Percentiles rank a stretch among this genome's conserved stretches.
These are phyloP conservation scores for Nymphaea thermarum DNA, from an alignment of 164 flowering plant genomes.

Conservation along the genomic window DNA sequence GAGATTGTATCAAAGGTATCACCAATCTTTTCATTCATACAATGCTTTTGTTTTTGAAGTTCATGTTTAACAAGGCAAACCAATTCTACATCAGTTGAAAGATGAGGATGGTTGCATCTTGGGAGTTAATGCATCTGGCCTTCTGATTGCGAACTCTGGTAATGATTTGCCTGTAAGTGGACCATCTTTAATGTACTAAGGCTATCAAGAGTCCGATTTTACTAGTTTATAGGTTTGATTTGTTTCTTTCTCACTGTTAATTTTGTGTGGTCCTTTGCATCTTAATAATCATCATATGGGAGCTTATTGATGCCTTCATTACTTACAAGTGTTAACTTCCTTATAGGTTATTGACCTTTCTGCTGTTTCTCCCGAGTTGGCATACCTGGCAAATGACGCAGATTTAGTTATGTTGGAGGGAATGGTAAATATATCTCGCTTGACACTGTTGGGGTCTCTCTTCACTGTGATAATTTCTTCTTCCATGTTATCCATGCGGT, in stretches of 20 bases:
- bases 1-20: slow-evolving; percentile 82
- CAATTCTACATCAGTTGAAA: slow-evolving; percentile 50
- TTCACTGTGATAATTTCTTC: not conserved
- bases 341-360: slow-evolving; percentile 88
- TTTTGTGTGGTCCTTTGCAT: not conserved
- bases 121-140: slow-evolving; percentile 80
- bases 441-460: not conserved
- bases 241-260: not conserved
- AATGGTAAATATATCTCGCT: slow-evolving; percentile 46
- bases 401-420: slow-evolving; percentile 93
- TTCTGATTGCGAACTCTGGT: slow-evolving; percentile 87
- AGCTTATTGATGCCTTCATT: not conserved
- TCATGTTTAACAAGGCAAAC: not conserved
- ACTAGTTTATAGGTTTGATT: not conserved
- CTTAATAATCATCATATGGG: not conserved
- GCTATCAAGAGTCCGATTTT: not conserved
- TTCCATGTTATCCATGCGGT: no score
- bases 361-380: slow-evolving; percentile 76
- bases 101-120: slow-evolving; percentile 66
- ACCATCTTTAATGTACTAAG: not conserved
- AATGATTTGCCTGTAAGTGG: slow-evolving; percentile 93
- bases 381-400: slow-evolving; percentile 74
- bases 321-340: not conserved
- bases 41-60: not conserved
- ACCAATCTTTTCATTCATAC: not conserved